Conservation (phyloP, 495 filamentous ascomycete genomes). For the Gamarada debralockiae region DNA sequence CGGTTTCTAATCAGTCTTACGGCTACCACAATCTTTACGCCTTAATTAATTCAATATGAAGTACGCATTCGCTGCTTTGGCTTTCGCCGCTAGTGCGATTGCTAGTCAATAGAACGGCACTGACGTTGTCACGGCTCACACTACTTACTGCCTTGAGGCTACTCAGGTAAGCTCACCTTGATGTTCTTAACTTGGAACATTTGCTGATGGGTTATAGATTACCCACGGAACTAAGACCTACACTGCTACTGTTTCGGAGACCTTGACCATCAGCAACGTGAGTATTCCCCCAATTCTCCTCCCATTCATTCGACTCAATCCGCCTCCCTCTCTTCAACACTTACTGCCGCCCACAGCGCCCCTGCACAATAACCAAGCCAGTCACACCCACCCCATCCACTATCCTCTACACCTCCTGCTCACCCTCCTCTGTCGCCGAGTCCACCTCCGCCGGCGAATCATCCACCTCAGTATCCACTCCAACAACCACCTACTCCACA, state of each 20-base stretch:
- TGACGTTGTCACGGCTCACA: neutral
- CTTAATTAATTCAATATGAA: slow-evolving; percentile 1
- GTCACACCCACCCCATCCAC: neutral
- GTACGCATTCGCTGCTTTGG: neutral
- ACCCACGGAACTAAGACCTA: neutral
- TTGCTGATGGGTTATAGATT: neutral
- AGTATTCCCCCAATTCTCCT: neutral
- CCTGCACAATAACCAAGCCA: slow-evolving; percentile 58
- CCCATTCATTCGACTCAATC: no score
- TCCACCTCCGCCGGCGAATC: neutral
- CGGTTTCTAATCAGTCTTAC: slow-evolving; percentile 16
- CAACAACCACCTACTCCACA: neutral
- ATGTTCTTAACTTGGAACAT: no score
- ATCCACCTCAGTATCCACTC: neutral
- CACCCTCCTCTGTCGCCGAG: neutral
- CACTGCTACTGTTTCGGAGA: slow-evolving; percentile 42
- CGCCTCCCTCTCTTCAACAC: neutral
- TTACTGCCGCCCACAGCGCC: slow-evolving; percentile 42
- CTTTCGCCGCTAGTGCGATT: neutral
- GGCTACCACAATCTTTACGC: slow-evolving; percentile 5
- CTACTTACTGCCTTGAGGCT: slow-evolving; percentile 29
- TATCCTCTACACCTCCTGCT: neutral
- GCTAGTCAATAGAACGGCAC: slow-evolving; percentile 1
- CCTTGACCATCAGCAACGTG: slow-evolving; percentile 61
- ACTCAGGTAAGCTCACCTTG: neutral